Percentiles rank a stretch among this genome's conserved stretches.
These are phyloP conservation scores for Boletus reticulatus DNA, from an alignment of 768 basidiomycete species.

Conservation along the genomic window DNA sequence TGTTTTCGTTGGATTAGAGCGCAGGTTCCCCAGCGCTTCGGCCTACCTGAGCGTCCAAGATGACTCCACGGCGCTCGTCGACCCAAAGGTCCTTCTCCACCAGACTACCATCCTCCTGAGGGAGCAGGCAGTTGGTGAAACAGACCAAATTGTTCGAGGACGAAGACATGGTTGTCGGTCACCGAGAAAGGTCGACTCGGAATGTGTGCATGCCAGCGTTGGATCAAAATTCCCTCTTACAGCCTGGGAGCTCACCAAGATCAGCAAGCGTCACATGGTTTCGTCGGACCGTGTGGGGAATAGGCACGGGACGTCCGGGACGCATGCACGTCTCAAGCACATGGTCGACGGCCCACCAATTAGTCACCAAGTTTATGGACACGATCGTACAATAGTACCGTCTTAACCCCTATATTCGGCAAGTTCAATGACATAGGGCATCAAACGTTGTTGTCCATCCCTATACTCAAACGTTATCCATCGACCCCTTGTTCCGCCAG, in stretches of 20 bases:
- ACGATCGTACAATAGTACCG: no score
- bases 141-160: constrained; percentile 67
- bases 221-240: neutral
- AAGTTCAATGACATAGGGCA: neutral
- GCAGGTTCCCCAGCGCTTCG: neutral
- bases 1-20: constrained; percentile 1
- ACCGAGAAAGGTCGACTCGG: neutral
- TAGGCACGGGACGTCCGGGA: no score
- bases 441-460: neutral
- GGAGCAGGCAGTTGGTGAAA: constrained; percentile 84
- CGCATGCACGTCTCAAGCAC: neutral
- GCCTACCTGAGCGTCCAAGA: constrained; percentile 71
- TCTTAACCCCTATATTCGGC: neutral
- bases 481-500: no score
- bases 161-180: constrained; percentile 18
- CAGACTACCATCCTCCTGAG: constrained; percentile 76
- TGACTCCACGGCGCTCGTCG: constrained; percentile 67
- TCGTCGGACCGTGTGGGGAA: neutral
- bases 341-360: constrained; percentile 7
- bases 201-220: neutral
- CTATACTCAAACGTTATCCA: no score
- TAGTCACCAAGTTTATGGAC: no score
- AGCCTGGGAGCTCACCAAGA: neutral
- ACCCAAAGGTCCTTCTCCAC: constrained; percentile 79
- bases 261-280: constrained; percentile 13